phyloP scores from a whole-genome alignment of 805 yeast species.

The Pichia deserticola region DNA sequence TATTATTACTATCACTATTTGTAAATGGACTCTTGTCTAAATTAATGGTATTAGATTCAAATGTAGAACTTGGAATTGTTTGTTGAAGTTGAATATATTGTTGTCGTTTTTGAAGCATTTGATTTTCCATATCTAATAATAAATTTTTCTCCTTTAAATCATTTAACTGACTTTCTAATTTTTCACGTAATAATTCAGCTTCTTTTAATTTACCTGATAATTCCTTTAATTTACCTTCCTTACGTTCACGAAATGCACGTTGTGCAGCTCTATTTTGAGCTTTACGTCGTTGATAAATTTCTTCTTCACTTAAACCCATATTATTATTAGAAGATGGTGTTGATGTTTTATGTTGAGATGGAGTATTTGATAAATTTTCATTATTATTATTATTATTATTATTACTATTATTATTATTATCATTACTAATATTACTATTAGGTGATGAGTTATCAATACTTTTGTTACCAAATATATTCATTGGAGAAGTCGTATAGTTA shows the following conservation, averaged over 20 bases:
- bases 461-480: too few species aligned
- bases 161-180: constrained; percentile 35
- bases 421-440: too few species aligned
- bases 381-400: neutral
- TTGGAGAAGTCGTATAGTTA: too few species aligned
- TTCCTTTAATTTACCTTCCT: constrained; percentile 64
- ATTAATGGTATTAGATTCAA: neutral
- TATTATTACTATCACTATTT: neutral
- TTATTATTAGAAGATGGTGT: neutral
- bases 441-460: neutral
- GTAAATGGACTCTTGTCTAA: neutral
- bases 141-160: constrained; percentile 44
- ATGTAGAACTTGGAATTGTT: neutral
- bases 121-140: constrained; percentile 55
- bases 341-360: too few species aligned
- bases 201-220: constrained; percentile 50
- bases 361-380: neutral
- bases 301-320: constrained; percentile 22
- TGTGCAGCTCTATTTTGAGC: constrained; percentile 86
- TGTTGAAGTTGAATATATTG: constrained; percentile 17
- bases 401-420: neutral
- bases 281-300: constrained; percentile 50
- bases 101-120: constrained; percentile 32
- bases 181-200: constrained; percentile 42
- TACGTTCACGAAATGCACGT: constrained; percentile 77